Evolutionary conservation across 495 filamentous ascomycete genomes (phyloP).

Genomic region (Podospora pseudoanserina): DNA sequence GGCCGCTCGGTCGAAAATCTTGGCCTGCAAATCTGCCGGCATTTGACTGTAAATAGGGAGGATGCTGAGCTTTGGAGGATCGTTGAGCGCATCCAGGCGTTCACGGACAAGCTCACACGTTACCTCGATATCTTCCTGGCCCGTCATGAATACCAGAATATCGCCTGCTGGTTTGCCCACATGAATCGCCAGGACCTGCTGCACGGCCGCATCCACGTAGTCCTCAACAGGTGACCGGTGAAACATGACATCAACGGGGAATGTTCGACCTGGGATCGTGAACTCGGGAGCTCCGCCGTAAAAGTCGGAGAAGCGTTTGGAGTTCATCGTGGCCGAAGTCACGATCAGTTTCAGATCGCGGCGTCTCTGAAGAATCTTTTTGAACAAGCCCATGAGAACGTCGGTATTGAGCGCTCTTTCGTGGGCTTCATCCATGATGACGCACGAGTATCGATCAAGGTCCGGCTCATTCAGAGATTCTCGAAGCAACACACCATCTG

Average conservation of each 20-base stretch:
- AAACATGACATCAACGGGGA: constrained; percentile 95
- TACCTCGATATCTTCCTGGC: constrained; percentile 96
- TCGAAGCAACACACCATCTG: constrained; percentile 90
- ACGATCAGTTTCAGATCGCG: constrained; percentile 95
- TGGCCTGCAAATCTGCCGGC: constrained; percentile 96
- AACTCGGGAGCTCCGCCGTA: constrained; percentile 98
- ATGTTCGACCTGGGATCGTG: constrained; percentile 93
- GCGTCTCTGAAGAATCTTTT: constrained; percentile 87
- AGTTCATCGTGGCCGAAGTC: constrained; percentile 98
- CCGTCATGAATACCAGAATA: constrained; percentile 99
- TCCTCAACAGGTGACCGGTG: constrained; percentile 94
- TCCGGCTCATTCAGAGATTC: constrained; percentile 90
- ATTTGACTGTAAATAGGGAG: constrained; percentile 99
- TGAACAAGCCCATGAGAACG: constrained; percentile 94
- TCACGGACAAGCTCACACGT: constrained; percentile 93
- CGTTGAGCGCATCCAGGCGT: constrained; percentile 83
- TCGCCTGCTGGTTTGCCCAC: constrained; percentile 88
- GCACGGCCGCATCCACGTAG: constrained; percentile 95
- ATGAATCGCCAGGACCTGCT: constrained; percentile 96
- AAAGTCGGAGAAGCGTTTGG: constrained; percentile 92
- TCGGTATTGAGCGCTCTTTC: constrained; percentile 96
- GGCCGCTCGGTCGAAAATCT: constrained; percentile 89
- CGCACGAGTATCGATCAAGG: constrained; percentile 93
- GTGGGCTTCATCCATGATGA: constrained; percentile 99
- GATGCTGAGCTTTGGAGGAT: constrained; percentile 91